Percentiles rank a stretch among this genome's conserved stretches.
Evolutionary conservation across 768 basidiomycete species (phyloP).

Genomic region (Serendipita sp.): DNA sequence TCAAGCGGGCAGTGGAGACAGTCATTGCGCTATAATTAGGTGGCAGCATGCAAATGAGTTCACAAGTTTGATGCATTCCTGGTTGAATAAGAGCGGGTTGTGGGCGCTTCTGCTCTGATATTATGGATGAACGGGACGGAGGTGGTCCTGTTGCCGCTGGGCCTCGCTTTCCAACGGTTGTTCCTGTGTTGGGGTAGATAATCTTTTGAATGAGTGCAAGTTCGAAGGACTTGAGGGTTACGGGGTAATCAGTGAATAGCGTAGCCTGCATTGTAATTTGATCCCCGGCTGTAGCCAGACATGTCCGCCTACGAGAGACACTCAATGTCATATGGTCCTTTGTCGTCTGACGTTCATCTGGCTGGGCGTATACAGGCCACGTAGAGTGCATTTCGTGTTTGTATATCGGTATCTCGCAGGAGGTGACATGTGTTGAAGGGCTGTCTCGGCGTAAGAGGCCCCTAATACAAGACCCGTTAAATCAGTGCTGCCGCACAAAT

Average conservation of each 20-base stretch:
- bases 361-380: conserved; percentile 80
- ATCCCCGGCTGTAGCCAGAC: conserved; percentile 69
- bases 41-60: conserved; percentile 54
- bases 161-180: background rate
- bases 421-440: conserved; percentile 46
- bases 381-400: conserved; percentile 88
- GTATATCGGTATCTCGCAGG: conserved; percentile 63
- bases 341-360: conserved; percentile 45
- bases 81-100: conserved; percentile 60
- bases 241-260: conserved; percentile 53
- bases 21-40: conserved; percentile 64
- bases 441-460: conserved; percentile 72
- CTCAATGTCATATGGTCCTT: conserved; percentile 59
- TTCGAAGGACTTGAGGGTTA: conserved; percentile 70
- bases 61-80: conserved; percentile 52
- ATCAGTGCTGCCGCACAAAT: background rate
- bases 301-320: conserved; percentile 58
- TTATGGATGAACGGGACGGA: conserved; percentile 34
- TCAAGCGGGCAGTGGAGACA: conserved; percentile 62
- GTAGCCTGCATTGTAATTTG: conserved; percentile 54
- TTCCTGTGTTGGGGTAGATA: conserved; percentile 26
- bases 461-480: conserved; percentile 22
- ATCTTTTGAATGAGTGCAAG: conserved; percentile 63
- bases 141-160: background rate
- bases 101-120: conserved; percentile 56